Percentiles rank a stretch among this genome's conserved stretches.
These are phyloP conservation scores for Magnaporthiopsis poae DNA, from an alignment of 2,329 filamentous ascomycete genomes.

Conservation along the genomic window DNA sequence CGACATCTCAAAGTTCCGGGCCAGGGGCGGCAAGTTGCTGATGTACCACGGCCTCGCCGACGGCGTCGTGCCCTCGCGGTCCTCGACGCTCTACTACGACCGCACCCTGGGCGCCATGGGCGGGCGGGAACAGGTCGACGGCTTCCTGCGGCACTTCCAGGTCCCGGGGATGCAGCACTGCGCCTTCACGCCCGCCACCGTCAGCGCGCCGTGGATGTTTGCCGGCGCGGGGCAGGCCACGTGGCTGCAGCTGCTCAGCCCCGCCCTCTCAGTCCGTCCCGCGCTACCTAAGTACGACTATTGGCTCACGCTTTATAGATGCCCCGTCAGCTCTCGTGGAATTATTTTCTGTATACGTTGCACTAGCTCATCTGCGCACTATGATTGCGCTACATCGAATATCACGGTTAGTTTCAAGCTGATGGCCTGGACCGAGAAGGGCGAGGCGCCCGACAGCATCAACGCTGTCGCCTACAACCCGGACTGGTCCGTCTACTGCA, in stretches of 20 bases:
- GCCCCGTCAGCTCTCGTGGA: too few species aligned
- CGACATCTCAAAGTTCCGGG: slow-evolving; percentile 19
- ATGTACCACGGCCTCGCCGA: slow-evolving; percentile 33
- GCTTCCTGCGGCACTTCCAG: slow-evolving; percentile 39
- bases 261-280: too few species aligned
- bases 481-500: neutral
- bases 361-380: too few species aligned
- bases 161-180: slow-evolving; percentile 45
- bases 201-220: slow-evolving; percentile 26
- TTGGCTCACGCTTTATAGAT: too few species aligned
- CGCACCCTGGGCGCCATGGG: slow-evolving; percentile 27
- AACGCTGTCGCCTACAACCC: slow-evolving; percentile 8
- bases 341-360: too few species aligned
- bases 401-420: too few species aligned
- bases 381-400: too few species aligned
- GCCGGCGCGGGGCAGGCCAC: slow-evolving; percentile 20
- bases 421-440: slow-evolving; percentile 29
- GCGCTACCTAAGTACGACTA: too few species aligned
- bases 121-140: slow-evolving; percentile 12
- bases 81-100: slow-evolving; percentile 24
- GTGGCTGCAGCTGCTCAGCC: slow-evolving; percentile 8
- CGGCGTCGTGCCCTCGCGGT: slow-evolving; percentile 23
- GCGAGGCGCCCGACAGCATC: slow-evolving; percentile 13
- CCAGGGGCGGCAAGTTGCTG: slow-evolving; percentile 30
- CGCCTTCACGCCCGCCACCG: slow-evolving; percentile 17